These are phyloP conservation scores for Curvularia verruculosa DNA, from an alignment of 2,329 filamentous ascomycete genomes.

Conservation along the genomic window DNA sequence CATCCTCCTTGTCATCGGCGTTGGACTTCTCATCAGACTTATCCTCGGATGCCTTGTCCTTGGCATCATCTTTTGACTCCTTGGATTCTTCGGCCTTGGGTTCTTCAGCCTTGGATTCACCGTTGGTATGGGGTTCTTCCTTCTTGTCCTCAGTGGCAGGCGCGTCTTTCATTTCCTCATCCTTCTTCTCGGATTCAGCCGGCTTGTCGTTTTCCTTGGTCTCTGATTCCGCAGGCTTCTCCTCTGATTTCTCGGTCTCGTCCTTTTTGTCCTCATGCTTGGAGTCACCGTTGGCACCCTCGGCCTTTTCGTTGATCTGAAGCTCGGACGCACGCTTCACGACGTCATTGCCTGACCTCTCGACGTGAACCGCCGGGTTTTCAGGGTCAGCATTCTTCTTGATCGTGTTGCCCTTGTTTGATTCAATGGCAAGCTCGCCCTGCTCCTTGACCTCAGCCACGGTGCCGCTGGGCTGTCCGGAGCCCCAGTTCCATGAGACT, in stretches of 20 bases:
- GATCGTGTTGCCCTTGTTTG: constrained; percentile 67
- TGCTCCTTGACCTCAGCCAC: constrained; percentile 64
- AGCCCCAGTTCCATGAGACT: constrained; percentile 70
- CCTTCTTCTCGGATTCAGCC: constrained; percentile 39
- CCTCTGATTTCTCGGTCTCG: constrained; percentile 45
- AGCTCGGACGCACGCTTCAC: constrained; percentile 68
- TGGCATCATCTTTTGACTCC: constrained; percentile 24
- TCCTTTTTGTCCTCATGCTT: constrained; percentile 39
- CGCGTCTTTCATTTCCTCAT: constrained; percentile 37
- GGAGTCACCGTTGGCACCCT: constrained; percentile 46
- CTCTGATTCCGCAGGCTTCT: constrained; percentile 38
- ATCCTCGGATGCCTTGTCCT: constrained; percentile 28
- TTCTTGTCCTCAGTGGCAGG: constrained; percentile 28
- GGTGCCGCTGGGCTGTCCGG: constrained; percentile 61
- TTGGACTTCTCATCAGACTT: constrained; percentile 7
- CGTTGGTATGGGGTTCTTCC: constrained; percentile 26
- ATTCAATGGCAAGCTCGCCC: constrained; percentile 65
- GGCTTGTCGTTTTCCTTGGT: constrained; percentile 40
- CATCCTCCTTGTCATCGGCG: constrained; percentile 7
- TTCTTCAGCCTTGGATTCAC: constrained; percentile 36
- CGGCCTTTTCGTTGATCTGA: constrained; percentile 58
- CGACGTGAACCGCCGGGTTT: constrained; percentile 66
- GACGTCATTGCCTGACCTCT: constrained; percentile 67
- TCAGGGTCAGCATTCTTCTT: constrained; percentile 66
- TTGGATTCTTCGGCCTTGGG: constrained; percentile 39